Evolutionary conservation across 805 yeast genomes (phyloP).

Genomic region (Lachancea cidri): DNA sequence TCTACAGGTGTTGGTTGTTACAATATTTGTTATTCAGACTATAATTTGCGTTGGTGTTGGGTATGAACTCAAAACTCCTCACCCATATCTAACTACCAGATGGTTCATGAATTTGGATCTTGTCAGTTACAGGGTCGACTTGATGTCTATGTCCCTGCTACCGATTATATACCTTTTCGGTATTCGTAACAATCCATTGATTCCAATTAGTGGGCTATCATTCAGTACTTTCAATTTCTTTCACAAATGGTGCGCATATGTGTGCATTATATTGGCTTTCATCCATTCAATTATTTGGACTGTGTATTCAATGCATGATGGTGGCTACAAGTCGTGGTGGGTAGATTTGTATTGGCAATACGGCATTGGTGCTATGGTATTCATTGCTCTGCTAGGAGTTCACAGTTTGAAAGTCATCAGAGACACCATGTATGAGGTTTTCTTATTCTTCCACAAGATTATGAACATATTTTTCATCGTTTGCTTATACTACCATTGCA

Average conservation of each 20-base stretch:
- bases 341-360: constrained; percentile 42
- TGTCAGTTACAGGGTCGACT: constrained; percentile 51
- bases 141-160: constrained; percentile 45
- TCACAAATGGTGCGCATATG: constrained; percentile 65
- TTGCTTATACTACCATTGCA: constrained; percentile 56
- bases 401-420: constrained; percentile 51
- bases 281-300: constrained; percentile 60
- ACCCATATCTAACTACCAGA: constrained; percentile 32
- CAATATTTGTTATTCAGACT: constrained; percentile 29
- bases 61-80: constrained; percentile 34
- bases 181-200: constrained; percentile 66
- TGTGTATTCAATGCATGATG: constrained; percentile 36
- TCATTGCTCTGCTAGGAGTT: constrained; percentile 40
- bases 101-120: constrained; percentile 33
- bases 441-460: constrained; percentile 52
- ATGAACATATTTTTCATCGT: constrained; percentile 49
- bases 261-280: constrained; percentile 42
- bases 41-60: constrained; percentile 34
- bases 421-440: constrained; percentile 51
- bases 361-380: constrained; percentile 44
- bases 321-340: constrained; percentile 40
- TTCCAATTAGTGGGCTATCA: constrained; percentile 55
- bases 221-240: constrained; percentile 53
- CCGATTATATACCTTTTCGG: constrained; percentile 63
- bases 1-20: constrained; percentile 29